Conservation (phyloP, 345 rosid species). For the Adansonia digitata region DNA sequence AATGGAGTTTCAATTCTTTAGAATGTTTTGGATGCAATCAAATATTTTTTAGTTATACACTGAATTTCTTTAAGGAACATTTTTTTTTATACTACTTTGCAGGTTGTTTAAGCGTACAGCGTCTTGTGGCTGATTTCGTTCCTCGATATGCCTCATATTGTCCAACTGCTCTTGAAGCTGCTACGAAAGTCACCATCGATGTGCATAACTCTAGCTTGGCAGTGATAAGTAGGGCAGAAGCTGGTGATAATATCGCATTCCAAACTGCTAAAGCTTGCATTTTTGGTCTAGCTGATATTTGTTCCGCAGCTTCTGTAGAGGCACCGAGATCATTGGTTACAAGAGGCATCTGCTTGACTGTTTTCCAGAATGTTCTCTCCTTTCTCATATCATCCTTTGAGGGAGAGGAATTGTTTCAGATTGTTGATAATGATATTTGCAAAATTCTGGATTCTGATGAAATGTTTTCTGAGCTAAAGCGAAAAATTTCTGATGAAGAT, state of each 20-base stretch:
- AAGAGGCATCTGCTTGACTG: constrained; percentile 58
- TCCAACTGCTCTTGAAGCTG: constrained; percentile 75
- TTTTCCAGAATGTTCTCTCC: constrained; percentile 64
- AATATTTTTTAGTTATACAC: background rate
- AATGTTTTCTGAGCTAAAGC: constrained; percentile 52
- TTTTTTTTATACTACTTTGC: constrained; percentile 24
- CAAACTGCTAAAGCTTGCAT: constrained; percentile 79
- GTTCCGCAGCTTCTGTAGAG: constrained; percentile 55
- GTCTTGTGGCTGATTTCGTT: constrained; percentile 77
- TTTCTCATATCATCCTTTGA: constrained; percentile 57
- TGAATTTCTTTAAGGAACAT: background rate
- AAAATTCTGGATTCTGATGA: constrained; percentile 49
- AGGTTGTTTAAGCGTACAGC: constrained; percentile 90
- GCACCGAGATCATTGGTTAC: constrained; percentile 40
- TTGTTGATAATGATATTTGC: constrained; percentile 46
- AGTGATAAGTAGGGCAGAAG: constrained; percentile 50
- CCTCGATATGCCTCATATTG: constrained; percentile 81
- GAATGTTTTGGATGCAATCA: background rate
- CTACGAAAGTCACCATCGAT: constrained; percentile 54
- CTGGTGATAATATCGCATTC: constrained; percentile 67
- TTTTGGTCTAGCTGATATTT: constrained; percentile 79
- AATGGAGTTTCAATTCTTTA: background rate
- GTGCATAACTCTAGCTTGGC: constrained; percentile 58
- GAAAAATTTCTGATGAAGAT: constrained; percentile 51
- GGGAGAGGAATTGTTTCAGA: constrained; percentile 49